Base-by-base conservation (phyloP, 495 filamentous ascomycete genomes). In the Platismatia glauca region DNA sequence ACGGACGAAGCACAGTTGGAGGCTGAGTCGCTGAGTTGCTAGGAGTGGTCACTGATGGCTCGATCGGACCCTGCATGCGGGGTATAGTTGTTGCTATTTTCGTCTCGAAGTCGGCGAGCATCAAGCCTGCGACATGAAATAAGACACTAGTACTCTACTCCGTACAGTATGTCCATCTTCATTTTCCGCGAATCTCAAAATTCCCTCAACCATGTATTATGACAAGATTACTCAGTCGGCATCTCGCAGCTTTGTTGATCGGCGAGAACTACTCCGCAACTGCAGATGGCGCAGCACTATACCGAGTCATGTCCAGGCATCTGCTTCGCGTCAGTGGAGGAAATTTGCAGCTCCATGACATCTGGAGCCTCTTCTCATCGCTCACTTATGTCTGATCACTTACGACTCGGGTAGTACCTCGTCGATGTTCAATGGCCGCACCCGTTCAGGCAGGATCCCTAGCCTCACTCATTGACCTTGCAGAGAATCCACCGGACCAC, bases 401-500 rank as follows among this genome's bases (percentile, higher is more conserved):
- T 16, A 41, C 22, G 24, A 52, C 31, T 52, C 31, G 18, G 1
- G 13, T 44, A n/a, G 7, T 44, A 59, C 18, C 31, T 20, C 29
- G 8, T 66, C 16, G 61, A 61, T 71, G 15, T 18, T 48, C 16
- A 61, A 78, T 78, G 69, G 71, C 74, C 55, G 71, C 74, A 18
- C 76, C 82, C 50, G 77, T 91, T 39, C 88, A 95, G 75, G 93
- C 92, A 60, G 83, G 84, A 63, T 97, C 93, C 31, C 76, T 97
- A 22, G 89, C 91, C 56, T 76, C 83, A 43, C 76, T 97, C 64
- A 92, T 89, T 55, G 78, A 82, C 29, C 78, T 96, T 64, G 93
- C 94, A 55, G 83, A 89, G 48, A 90, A 94, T 70, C 93, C 94
- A 46, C 93, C 93, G 38, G 78, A 82, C 59, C 91, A 94, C 71